Evolutionary conservation across 2,329 filamentous ascomycete species (phyloP), one percentile per base, ranked within the genome.

Genomic region (Xylaria arbuscula): DNA sequence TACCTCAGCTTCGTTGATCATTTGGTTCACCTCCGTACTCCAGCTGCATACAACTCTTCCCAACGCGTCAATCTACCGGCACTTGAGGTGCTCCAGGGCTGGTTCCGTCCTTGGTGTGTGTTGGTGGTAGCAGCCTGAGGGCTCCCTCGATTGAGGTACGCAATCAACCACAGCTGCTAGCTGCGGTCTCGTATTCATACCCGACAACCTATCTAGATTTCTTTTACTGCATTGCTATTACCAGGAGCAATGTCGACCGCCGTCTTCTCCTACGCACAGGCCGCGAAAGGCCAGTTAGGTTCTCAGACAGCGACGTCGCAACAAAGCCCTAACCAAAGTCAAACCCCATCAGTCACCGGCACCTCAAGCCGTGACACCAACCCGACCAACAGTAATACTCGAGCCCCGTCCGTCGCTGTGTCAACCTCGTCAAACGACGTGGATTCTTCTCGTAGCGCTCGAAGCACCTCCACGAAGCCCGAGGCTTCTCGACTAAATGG

Each of bases 261-360:
- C 71, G 85, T 88, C 40, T 97, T 98, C 80, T 98, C 95, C 68
- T 98, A 98, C 81, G 95, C 95, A 76, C 94, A 97, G 86, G 95
- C 95, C 78, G 95, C 95, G 68, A 96, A 96, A 81, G 93, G 94
- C 77, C 88, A 91, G 76, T 83, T 87, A 64, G 78, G 85, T 62
- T 77, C 75, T 38, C 76, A 79, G 68, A 69, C 78, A 32, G 69
- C 73, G 58, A 69, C 75, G 40, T 73, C 77, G 53, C 76, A 78
- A 60, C 73, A 74, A 64, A 73, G 72, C 47, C 65, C 72, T 67
- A 77, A 71, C 69, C 72, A 72, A 64, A 80, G 76, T 66, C 74
- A 75, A 71, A 71, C 74, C 36, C 75, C 79, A 34, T 75, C 77
- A 17, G 76, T 76, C 19, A 74, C 74, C 36, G 78, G 76, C 64